These are phyloP conservation scores for Cajanus cajan DNA, from an alignment of 306 rosid species.

Conservation along the genomic window DNA sequence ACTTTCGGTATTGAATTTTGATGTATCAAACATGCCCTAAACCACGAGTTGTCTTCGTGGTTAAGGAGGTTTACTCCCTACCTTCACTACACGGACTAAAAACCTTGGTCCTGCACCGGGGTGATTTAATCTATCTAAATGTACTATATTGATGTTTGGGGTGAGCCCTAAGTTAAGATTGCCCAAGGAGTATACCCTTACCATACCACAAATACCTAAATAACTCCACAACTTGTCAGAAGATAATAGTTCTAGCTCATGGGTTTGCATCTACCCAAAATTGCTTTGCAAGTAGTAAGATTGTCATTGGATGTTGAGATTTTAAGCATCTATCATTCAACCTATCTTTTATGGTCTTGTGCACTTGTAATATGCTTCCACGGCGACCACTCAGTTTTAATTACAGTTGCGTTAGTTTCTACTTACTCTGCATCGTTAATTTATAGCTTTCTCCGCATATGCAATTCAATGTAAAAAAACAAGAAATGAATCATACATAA, in stretches of 20 bases:
- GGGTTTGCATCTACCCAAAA: not conserved
- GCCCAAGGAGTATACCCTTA: not conserved
- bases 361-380: not conserved
- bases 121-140: not conserved
- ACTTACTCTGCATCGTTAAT: not conserved
- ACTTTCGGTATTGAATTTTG: not conserved
- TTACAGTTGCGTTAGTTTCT: not conserved
- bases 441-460: not conserved
- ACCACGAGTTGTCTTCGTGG: not conserved
- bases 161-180: not conserved
- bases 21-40: not conserved
- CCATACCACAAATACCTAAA: not conserved
- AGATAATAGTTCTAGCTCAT: not conserved
- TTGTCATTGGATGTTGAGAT: not conserved
- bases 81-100: not conserved
- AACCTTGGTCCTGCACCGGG: not conserved
- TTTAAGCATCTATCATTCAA: not conserved
- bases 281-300: not conserved
- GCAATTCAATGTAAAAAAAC: not conserved
- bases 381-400: not conserved
- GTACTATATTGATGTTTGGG: not conserved
- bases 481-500: not conserved
- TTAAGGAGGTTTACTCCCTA: not conserved
- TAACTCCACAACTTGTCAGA: not conserved
- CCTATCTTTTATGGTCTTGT: not conserved